Evolutionary conservation across 176 grass and related monocot genomes (phyloP), one percentile per base, ranked within the genome.

Genomic region (Ensete ventricosum): DNA sequence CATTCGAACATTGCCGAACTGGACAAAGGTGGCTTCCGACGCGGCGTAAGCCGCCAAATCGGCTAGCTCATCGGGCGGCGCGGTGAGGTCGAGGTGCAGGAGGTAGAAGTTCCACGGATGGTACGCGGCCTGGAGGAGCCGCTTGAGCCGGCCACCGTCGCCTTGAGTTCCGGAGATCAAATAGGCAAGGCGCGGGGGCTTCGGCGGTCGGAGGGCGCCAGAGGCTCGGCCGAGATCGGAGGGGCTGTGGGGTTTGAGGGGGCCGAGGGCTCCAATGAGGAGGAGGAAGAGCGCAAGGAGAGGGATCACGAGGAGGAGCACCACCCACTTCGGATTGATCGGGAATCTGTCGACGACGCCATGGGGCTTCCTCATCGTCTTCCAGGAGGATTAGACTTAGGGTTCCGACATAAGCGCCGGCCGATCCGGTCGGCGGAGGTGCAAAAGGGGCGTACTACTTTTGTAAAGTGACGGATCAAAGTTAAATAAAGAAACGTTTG

Each of bases 51-150:
- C 86, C 64, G 69, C 86, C 81, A 98, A 87, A 87, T 93, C 90
- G 80, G 82, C 83, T 27, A 84, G 86, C 25, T 91, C 95, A 22
- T 77, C 85, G 64, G 83, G 81, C 14, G 64, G 74, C 1, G 84
- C 53, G 22, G 84, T 84, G 26, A 59, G 55, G 69, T 87, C 77
- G 64, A 87, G 77, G 54, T 90, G 86, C 66, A 98, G 71, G 58
- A 98, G 77, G 77, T 98, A 98, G 83, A 66, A 91, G 73, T 98
- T 98, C 95, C 90, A 87, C 10, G 95, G 95, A 62, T 98, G 95
- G 86, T 98, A 98, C 57, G 87, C 73, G 55, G 88, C 95, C 78
- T 72, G 77, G 51, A 98, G 81, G 60, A 93, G 75, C 78, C 95
- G 54, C 76, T 77, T 85, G 82, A 98, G 77, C 78, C 90, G 86